phyloP scores from a whole-genome alignment of 2,329 filamentous ascomycete species.

The Myriosclerotinia scirpicola region DNA sequence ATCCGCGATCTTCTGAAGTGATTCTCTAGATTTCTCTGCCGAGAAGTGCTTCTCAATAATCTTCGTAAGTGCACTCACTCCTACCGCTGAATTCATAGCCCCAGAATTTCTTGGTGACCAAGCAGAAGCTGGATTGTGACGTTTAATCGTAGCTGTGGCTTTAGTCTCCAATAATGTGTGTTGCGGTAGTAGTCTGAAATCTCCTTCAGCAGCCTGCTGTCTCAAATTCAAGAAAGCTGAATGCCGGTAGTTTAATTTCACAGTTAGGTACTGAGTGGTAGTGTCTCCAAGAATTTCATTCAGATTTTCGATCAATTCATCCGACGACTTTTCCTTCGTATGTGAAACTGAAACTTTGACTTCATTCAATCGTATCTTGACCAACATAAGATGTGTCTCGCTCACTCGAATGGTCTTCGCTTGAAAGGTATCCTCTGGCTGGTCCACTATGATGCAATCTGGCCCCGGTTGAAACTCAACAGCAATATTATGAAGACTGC shows the following conservation, averaged over 20 bases:
- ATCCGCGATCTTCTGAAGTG: conserved; percentile 29
- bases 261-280: conserved; percentile 50
- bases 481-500: conserved; percentile 36
- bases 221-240: conserved; percentile 48
- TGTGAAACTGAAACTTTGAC: conserved; percentile 32
- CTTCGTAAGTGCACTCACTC: conserved; percentile 31
- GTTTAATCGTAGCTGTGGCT: conserved; percentile 51
- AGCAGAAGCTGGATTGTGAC: conserved; percentile 49
- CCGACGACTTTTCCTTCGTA: conserved; percentile 46
- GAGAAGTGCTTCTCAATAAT: conserved; percentile 36
- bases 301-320: conserved; percentile 59
- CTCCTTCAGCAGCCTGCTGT: conserved; percentile 36
- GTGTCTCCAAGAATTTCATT: conserved; percentile 55
- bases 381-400: conserved; percentile 38
- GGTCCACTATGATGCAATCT: conserved; percentile 35
- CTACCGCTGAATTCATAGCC: conserved; percentile 37
- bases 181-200: conserved; percentile 41
- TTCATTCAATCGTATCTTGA: conserved; percentile 34
- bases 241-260: conserved; percentile 56
- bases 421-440: conserved; percentile 37
- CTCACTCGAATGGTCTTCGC: conserved; percentile 31
- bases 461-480: conserved; percentile 35
- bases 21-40: conserved; percentile 30
- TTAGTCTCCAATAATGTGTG: conserved; percentile 55
- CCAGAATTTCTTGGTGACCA: conserved; percentile 51